Conservation (phyloP, 1,139 yeast species). For the Suhomyces bribrorum region DNA sequence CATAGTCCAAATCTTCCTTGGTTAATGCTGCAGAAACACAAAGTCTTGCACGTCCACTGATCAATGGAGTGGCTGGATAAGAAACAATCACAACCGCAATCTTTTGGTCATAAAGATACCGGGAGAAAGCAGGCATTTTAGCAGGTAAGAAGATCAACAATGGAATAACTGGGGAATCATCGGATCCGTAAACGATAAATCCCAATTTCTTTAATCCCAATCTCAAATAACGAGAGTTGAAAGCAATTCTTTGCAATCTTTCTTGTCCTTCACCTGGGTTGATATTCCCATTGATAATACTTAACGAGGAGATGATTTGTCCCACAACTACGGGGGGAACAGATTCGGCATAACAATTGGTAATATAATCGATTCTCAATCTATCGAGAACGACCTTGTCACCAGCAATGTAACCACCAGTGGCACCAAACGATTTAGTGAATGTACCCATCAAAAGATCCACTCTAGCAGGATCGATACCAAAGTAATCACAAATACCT, state of each 20-base stretch:
- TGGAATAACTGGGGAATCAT: slow-evolving; percentile 96
- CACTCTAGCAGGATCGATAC: slow-evolving; percentile 69
- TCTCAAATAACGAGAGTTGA: slow-evolving; percentile 90
- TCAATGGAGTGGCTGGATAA: slow-evolving; percentile 95
- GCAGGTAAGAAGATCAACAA: slow-evolving; percentile 84
- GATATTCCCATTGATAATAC: slow-evolving; percentile 74
- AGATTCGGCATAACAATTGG: slow-evolving; percentile 78
- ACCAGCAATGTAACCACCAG: slow-evolving; percentile 95
- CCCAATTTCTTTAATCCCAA: slow-evolving; percentile 90
- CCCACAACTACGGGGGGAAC: slow-evolving; percentile 89
- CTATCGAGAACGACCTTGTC: slow-evolving; percentile 67
- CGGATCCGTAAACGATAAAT: slow-evolving; percentile 90
- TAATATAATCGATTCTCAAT: slow-evolving; percentile 70
- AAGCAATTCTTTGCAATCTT: slow-evolving; percentile 89
- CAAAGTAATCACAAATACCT: slow-evolving; percentile 93
- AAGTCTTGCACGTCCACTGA: slow-evolving; percentile 86
- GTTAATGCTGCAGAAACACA: slow-evolving; percentile 92
- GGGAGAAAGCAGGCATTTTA: slow-evolving; percentile 90
- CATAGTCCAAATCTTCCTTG: slow-evolving; percentile 86
- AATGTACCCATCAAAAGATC: slow-evolving; percentile 97
- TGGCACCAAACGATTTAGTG: slow-evolving; percentile 97
- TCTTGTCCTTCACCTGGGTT: slow-evolving; percentile 93
- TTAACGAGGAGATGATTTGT: slow-evolving; percentile 81
- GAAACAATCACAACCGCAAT: slow-evolving; percentile 97
- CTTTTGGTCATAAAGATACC: slow-evolving; percentile 73